Base-by-base conservation (phyloP, 345 rosid species). In the Bruguiera sexangula region DNA sequence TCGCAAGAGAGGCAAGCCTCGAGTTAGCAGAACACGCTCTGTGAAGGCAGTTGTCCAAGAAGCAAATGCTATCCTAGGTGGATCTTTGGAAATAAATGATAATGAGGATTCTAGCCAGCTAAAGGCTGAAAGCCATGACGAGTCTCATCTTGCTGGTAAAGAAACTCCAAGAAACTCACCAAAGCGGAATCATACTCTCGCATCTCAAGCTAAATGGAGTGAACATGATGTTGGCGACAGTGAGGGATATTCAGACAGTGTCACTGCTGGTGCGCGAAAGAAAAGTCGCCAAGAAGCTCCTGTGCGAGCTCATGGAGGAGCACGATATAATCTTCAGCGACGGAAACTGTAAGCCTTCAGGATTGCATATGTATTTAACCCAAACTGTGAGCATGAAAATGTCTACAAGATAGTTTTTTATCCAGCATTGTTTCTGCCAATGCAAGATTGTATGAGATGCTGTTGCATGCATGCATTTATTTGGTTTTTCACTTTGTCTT, bases 11-110 rank as follows among this genome's bases (percentile, higher is more conserved):
- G 83, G 87, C 77, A 84, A 77, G 78, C 64, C 86, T 48, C 85
- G 85, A 78, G 73, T 83, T 62, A 80, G 74, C 66, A 87, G 93
- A 81, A 86, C 88, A 32, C 89, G 87, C 54, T 74, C 97, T 63
- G 85, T 91, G 67, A 95, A 91, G 82, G 90, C 79, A 58, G 92
- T 86, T 80, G 96, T 94, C 2, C 81, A 83, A 72, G 99, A 91
- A 56, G 96, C 91, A 6, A 85, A 88, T 73, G 83, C 84, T 65
- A 72, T 94, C 63, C 82, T 88, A 73, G 97, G 97, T 62, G 84
- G 82, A 66, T 81, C 84, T 52, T 51, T 86, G 29, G 83, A 84
- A 39, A 34, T 67, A 58, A 77, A 71, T 68, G 91, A 90, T 43
- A 74, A 78, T 11, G 84, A 87, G 73, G 87, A 89, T 70, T 80